Evolutionary conservation across 345 rosid species (phyloP).

Genomic region (Rhodomyrtus tomentosa): DNA sequence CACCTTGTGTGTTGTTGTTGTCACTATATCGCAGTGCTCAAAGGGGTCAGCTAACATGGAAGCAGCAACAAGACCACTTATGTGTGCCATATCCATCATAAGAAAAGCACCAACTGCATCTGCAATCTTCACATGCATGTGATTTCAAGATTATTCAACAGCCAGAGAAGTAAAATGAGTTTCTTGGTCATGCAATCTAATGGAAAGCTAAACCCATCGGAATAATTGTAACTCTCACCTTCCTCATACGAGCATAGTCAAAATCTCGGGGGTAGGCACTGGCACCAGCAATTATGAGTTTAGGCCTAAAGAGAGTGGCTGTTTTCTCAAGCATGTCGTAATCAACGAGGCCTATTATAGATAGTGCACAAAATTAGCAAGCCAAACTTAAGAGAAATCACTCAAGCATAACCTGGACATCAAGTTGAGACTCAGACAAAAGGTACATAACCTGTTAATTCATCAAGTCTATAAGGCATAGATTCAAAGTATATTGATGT

Average conservation of each 20-base stretch:
- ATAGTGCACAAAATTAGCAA: background rate
- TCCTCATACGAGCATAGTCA: constrained; percentile 87
- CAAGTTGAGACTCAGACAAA: background rate
- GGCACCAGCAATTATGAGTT: constrained; percentile 92
- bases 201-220: background rate
- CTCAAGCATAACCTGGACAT: background rate
- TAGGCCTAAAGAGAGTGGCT: constrained; percentile 76
- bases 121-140: constrained; percentile 51
- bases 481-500: constrained; percentile 93
- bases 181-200: background rate
- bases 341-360: constrained; percentile 61
- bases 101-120: constrained; percentile 90
- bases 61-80: constrained; percentile 93
- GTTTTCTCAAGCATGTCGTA: constrained; percentile 94
- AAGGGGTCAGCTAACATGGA: constrained; percentile 85
- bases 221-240: constrained; percentile 30
- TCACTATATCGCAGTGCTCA: constrained; percentile 81
- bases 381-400: background rate
- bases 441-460: constrained; percentile 54
- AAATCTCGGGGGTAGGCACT: constrained; percentile 95
- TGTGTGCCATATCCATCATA: constrained; percentile 99
- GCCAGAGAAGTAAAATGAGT: background rate
- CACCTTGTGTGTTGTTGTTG: constrained; percentile 94
- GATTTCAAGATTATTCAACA: constrained; percentile 4
- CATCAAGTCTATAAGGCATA: constrained; percentile 91